Evolutionary conservation across 2,329 filamentous ascomycete genomes (phyloP).

Genomic region (Pseudonectria foliicola): DNA sequence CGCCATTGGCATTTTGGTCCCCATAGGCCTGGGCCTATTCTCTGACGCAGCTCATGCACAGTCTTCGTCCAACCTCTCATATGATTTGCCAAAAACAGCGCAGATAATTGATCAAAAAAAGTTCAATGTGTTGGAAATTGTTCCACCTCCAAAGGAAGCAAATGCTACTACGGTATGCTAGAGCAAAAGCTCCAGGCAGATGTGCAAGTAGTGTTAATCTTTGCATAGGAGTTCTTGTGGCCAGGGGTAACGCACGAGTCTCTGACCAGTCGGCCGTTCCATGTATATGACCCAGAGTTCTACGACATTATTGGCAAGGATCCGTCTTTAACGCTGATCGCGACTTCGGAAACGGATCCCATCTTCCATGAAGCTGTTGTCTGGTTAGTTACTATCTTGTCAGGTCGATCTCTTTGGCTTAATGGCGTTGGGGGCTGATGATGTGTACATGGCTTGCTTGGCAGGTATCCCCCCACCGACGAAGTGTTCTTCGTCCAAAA

Average conservation of each 20-base stretch:
- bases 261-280: slow-evolving; percentile 15
- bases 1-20: too few relatives aligned
- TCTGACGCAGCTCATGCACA: too few relatives aligned
- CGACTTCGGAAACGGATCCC: slow-evolving; percentile 35
- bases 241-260: slow-evolving; percentile 16
- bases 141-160: slow-evolving; percentile 10
- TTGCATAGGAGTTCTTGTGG: slow-evolving; percentile 12
- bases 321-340: slow-evolving; percentile 43
- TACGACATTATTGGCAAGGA: slow-evolving; percentile 40
- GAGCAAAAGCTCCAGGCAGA: not conserved
- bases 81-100: slow-evolving; percentile 8
- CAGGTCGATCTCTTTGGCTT: too few relatives aligned
- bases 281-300: slow-evolving; percentile 42
- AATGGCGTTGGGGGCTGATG: too few relatives aligned
- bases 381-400: slow-evolving; percentile 25
- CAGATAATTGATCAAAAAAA: slow-evolving; percentile 17
- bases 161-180: slow-evolving; percentile 12
- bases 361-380: slow-evolving; percentile 51
- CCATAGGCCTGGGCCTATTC: too few relatives aligned
- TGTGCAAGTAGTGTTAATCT: fast-evolving
- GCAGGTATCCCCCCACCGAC: slow-evolving; percentile 36
- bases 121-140: slow-evolving; percentile 14
- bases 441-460: too few relatives aligned
- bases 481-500: slow-evolving; percentile 50
- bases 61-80: too few relatives aligned